These are phyloP conservation scores for Verticillium longisporum DNA, from an alignment of 2,329 filamentous ascomycete species.

Conservation along the genomic window DNA sequence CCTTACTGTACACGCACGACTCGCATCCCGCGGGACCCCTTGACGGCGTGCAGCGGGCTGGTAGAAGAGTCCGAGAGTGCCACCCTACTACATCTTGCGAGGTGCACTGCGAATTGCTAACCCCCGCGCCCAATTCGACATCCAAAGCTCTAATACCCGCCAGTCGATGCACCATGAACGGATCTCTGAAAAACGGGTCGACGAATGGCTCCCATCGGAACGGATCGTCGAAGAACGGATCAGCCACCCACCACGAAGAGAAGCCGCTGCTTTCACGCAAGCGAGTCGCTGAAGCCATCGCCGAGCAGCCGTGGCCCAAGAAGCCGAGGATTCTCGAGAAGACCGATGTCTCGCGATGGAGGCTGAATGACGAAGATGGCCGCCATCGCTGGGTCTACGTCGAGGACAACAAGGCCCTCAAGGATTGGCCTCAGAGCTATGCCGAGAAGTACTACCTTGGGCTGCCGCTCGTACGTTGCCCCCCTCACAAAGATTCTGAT, in stretches of 20 bases:
- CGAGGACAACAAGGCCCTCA: slow-evolving; percentile 59
- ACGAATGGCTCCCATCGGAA: neutral
- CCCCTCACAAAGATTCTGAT: neutral
- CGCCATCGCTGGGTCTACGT: slow-evolving; percentile 94
- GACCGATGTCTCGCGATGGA: slow-evolving; percentile 80
- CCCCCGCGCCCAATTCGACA: neutral
- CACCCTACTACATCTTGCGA: neutral
- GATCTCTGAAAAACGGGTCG: neutral
- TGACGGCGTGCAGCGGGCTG: neutral
- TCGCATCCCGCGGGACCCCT: neutral
- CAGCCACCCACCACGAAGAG: neutral
- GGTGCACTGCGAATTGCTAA: neutral
- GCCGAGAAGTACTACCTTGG: slow-evolving; percentile 87
- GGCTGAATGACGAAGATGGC: slow-evolving; percentile 74
- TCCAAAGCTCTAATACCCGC: neutral
- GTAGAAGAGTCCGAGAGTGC: neutral
- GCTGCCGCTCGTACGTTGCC: slow-evolving; percentile 60
- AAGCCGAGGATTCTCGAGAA: slow-evolving; percentile 42
- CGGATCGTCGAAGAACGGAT: neutral
- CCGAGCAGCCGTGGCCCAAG: slow-evolving; percentile 31
- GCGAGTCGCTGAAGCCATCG: slow-evolving; percentile 30
- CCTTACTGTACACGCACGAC: neutral
- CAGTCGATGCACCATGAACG: neutral
- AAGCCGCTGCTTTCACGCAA: slow-evolving; percentile 28
- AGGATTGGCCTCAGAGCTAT: slow-evolving; percentile 76